A percentile compares a stretch with the other conserved stretches of the same genome.
Conservation (phyloP, 192 early-diverging fungal genomes). For the Backusella morwellensis region DNA sequence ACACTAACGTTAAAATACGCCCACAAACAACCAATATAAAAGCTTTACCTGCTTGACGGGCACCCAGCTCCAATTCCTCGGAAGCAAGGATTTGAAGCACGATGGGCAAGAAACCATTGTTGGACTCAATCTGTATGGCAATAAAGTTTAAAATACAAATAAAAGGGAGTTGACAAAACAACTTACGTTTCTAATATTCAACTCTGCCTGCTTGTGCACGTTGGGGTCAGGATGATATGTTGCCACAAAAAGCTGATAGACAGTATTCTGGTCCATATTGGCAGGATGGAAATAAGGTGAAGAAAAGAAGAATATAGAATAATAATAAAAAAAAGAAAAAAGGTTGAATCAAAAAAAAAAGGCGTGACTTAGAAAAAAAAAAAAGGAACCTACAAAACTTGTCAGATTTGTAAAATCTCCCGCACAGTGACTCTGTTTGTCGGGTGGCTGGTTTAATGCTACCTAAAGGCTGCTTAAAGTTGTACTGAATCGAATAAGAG, state of each 20-base stretch:
- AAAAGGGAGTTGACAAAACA: background rate
- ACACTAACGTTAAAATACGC: constrained; percentile 15
- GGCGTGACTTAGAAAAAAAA: background rate
- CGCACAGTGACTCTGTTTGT: background rate
- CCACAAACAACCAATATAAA: background rate
- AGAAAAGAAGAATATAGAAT: background rate
- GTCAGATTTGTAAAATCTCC: background rate
- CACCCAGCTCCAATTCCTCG: constrained; percentile 49
- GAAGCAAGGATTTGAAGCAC: constrained; percentile 56
- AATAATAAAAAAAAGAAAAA: background rate
- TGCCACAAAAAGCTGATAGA: constrained; percentile 72
- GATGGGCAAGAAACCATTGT: constrained; percentile 49
- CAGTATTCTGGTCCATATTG: constrained; percentile 56
- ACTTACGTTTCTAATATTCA: constrained; percentile 69
- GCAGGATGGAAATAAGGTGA: background rate
- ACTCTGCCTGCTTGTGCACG: constrained; percentile 81
- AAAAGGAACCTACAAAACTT: background rate
- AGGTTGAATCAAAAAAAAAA: background rate
- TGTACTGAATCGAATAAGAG: too few relatives aligned
- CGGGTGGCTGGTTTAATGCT: background rate
- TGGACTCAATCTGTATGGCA: constrained; percentile 35
- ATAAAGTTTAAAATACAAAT: constrained; percentile 10
- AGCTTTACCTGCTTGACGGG: constrained; percentile 55
- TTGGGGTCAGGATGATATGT: constrained; percentile 78
- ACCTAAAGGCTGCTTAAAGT: too few relatives aligned